Evolutionary conservation across 2,329 filamentous ascomycete genomes (phyloP).

Genomic region (Cladosporium sp.): DNA sequence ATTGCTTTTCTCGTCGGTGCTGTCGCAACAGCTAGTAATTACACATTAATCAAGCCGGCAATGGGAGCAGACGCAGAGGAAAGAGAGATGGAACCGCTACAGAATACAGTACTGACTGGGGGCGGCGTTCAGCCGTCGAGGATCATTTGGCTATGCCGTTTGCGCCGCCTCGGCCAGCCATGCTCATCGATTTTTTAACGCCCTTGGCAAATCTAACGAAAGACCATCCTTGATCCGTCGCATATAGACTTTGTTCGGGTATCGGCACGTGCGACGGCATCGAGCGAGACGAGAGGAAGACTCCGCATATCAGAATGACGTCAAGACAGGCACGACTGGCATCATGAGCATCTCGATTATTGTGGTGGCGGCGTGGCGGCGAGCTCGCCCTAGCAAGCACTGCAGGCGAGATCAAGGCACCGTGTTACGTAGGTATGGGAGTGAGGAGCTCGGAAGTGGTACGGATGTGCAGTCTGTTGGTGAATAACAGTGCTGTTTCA

Average conservation of each 20-base stretch:
- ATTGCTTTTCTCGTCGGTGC: constrained; percentile 7
- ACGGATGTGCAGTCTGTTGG: too few relatives aligned
- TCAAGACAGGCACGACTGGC: background rate
- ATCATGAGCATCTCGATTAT: constrained; percentile 7
- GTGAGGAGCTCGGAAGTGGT: too few relatives aligned
- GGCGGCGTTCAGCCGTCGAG: background rate
- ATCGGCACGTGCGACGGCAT: background rate
- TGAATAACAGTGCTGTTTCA: too few relatives aligned
- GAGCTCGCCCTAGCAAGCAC: too few relatives aligned
- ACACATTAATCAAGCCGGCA: background rate
- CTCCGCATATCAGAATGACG: background rate
- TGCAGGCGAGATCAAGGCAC: too few relatives aligned
- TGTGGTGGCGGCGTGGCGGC: background rate
- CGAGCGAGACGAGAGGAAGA: background rate
- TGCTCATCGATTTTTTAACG: background rate
- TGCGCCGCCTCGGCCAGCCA: constrained; percentile 3
- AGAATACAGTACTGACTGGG: background rate
- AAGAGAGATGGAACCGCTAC: background rate
- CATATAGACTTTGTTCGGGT: constrained; percentile 1
- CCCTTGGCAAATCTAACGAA: background rate
- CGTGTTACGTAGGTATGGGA: background rate
- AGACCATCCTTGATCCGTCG: background rate
- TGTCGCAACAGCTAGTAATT: background rate
- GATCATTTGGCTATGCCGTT: background rate
- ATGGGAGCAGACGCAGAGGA: background rate